A percentile compares a stretch with the other conserved stretches of the same genome.
These are phyloP conservation scores for Kwoniella dejecticola DNA, from an alignment of 768 basidiomycete genomes.

Conservation along the genomic window DNA sequence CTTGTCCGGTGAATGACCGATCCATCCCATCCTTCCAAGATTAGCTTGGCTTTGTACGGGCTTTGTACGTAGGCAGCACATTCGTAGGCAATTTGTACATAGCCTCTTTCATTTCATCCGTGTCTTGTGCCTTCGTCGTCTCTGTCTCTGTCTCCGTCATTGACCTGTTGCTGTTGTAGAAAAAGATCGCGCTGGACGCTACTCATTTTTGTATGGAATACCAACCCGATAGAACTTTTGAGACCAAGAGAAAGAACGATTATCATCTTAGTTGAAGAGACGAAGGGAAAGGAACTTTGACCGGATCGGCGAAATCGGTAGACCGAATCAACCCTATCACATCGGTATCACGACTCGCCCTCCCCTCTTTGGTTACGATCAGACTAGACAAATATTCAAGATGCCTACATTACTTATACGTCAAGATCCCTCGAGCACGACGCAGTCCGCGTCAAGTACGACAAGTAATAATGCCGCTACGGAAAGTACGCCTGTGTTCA, in stretches of 20 bases:
- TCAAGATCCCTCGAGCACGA: constrained; percentile 1
- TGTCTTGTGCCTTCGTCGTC: too few species aligned
- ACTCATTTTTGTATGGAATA: too few species aligned
- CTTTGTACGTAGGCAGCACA: neutral
- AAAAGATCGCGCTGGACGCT: too few species aligned
- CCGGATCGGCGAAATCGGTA: constrained; percentile 1
- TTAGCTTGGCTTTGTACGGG: neutral
- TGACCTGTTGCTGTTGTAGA: too few species aligned
- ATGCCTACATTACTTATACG: constrained; percentile 11
- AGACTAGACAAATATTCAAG: neutral
- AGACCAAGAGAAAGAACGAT: too few species aligned
- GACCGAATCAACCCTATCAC: neutral
- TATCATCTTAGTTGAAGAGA: too few species aligned
- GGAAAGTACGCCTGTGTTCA: neutral
- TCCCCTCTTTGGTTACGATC: neutral
- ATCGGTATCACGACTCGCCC: neutral
- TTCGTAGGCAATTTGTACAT: neutral
- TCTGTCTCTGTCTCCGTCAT: too few species aligned
- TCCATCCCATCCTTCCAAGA: neutral
- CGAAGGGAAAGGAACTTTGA: neutral
- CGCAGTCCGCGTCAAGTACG: neutral
- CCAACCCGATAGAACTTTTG: too few species aligned
- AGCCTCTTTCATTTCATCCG: neutral
- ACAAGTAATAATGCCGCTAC: neutral
- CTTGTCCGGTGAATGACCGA: constrained; percentile 3